Evolutionary conservation across 129 eudicot species (phyloP).

Genomic region (Centaurea solstitialis): DNA sequence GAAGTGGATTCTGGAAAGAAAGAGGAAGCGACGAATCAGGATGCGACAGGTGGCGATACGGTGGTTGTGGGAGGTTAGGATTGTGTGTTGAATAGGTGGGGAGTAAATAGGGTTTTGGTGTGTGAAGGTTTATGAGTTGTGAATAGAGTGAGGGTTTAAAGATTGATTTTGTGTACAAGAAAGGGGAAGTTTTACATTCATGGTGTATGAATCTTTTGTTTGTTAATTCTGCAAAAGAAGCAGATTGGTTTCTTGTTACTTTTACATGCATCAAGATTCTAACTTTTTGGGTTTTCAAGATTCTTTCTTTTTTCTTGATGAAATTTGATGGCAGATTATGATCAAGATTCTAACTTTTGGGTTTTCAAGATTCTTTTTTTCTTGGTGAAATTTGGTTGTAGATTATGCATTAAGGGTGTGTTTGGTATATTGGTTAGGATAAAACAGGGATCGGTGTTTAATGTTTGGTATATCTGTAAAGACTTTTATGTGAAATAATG

Average conservation of each 20-base stretch:
- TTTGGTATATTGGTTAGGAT: too few relatives aligned
- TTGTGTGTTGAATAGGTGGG: slow-evolving; percentile 21
- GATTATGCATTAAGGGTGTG: too few relatives aligned
- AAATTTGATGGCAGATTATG: too few relatives aligned
- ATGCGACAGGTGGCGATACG: slow-evolving; percentile 26
- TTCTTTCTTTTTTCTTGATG: background rate
- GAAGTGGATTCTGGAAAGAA: slow-evolving; percentile 23
- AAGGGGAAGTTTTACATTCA: slow-evolving; percentile 27
- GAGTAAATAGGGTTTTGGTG: slow-evolving; percentile 28
- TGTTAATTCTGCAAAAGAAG: slow-evolving; percentile 10
- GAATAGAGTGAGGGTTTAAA: slow-evolving; percentile 43
- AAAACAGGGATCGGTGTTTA: too few relatives aligned
- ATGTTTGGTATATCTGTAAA: too few relatives aligned
- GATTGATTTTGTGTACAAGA: background rate
- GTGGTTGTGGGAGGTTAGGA: slow-evolving; percentile 52
- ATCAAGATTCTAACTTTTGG: background rate
- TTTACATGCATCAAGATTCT: background rate
- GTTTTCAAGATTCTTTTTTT: background rate
- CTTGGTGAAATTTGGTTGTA: background rate
- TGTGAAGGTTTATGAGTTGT: slow-evolving; percentile 29
- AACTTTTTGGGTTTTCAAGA: background rate
- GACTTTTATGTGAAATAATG: too few relatives aligned
- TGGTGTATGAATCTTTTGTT: slow-evolving; percentile 8
- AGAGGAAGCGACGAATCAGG: slow-evolving; percentile 28
- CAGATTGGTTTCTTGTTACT: background rate